Evolutionary conservation across 2,329 filamentous ascomycete species (phyloP), one percentile per base, ranked within the genome.

Genomic region (Colletotrichum liriopes): DNA sequence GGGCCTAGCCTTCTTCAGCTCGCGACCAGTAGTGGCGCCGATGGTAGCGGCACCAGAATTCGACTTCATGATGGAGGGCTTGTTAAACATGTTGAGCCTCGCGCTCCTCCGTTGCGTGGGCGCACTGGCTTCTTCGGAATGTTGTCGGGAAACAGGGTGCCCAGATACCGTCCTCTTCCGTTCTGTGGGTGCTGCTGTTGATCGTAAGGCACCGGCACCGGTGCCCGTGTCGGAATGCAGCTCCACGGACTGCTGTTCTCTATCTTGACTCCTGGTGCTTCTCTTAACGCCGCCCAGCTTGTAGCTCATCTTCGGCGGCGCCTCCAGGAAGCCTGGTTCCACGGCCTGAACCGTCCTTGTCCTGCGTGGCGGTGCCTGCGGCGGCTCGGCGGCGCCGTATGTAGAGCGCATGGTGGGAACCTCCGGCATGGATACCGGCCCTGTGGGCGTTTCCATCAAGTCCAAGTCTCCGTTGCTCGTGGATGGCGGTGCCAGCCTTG

Each of bases 141-240:
- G 65, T 88, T 89, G 56, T 80, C 77, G 65, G 84, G 85, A 84
- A 73, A 89, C 89, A 18, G 88, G 89, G 76, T 97, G 94, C 5
- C 96, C 96, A 51, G 96, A 98, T n/a, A 97, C 90, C 1, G 95
- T 98, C 76, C 96, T 91, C 84, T 98, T 98, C 80, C 95, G 91
- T 72, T 95, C 93, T 18, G 86, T 83, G 5, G 84, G 85, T 26
- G 86, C 80, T 73, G 85, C 79, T 23, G 84, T 78, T 67, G 84
- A 77, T 83, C 85, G 79, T 82, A 76, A 80, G 60, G 77, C 47
- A 29, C 59, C 60, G 26, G 78, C 58, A 75, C 79, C 66, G 76
- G 81, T 73, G 77, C 82, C 75, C 1, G 83, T 79, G 49, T 90
- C 88, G 2, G 81, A 75, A 60, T 85, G 78, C 37, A 76, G 75